Evolutionary conservation across 1,139 yeast genomes (phyloP).

Genomic region (Suhomyces bribrorum): DNA sequence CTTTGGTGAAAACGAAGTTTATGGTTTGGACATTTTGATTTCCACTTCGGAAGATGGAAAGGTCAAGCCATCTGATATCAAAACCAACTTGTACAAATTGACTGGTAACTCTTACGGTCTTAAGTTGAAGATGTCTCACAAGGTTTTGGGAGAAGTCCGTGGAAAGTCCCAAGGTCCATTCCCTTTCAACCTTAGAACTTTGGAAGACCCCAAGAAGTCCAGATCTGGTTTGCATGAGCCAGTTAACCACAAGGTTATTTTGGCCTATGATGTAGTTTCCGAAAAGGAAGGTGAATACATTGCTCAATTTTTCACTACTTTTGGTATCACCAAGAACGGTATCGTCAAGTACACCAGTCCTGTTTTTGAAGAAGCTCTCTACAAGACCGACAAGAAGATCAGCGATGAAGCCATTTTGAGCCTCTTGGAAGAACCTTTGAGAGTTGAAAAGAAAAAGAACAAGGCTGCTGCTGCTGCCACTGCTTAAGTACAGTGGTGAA

Average conservation of each 20-base stretch:
- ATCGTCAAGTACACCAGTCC: constrained; percentile 68
- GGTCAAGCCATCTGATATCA: constrained; percentile 59
- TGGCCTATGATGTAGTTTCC: constrained; percentile 68
- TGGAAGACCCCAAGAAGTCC: constrained; percentile 70
- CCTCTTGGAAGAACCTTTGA: constrained; percentile 56
- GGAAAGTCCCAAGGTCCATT: constrained; percentile 62
- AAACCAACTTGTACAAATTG: constrained; percentile 73
- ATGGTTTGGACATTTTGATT: constrained; percentile 72
- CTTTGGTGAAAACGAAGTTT: constrained; percentile 77
- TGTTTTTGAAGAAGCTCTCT: constrained; percentile 47
- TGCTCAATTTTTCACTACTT: constrained; percentile 76
- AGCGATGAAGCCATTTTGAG: constrained; percentile 53
- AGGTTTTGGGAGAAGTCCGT: constrained; percentile 63
- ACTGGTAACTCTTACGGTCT: constrained; percentile 69
- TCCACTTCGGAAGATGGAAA: constrained; percentile 71
- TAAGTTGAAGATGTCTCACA: constrained; percentile 73
- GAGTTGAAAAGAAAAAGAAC: constrained; percentile 52
- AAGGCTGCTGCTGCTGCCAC: background rate
- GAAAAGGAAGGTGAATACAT: constrained; percentile 70
- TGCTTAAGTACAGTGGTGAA: background rate
- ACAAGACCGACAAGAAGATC: constrained; percentile 61
- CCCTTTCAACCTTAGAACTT: constrained; percentile 70
- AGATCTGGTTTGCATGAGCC: constrained; percentile 80
- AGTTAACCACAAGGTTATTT: constrained; percentile 64
- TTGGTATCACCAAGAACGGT: constrained; percentile 75